These are phyloP conservation scores for Globisporangium lucens DNA, from an alignment of 352 stramenopile genomes.

Conservation along the genomic window DNA sequence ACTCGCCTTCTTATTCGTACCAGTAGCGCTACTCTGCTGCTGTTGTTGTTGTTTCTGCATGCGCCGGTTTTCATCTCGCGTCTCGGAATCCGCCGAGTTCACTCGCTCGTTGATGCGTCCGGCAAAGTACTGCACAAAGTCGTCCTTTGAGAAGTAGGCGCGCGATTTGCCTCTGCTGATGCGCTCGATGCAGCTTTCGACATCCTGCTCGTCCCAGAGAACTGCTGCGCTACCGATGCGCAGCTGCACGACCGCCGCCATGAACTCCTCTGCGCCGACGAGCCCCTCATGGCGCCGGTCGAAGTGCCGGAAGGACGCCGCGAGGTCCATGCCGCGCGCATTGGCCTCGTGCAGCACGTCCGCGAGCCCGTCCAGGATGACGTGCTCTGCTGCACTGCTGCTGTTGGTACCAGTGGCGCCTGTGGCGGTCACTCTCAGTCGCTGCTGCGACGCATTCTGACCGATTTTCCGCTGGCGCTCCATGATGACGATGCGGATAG, in stretches of 20 bases:
- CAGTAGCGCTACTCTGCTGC: neutral
- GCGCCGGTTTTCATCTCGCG: neutral
- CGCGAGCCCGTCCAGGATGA: slow-evolving; percentile 34
- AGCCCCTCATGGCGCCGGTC: slow-evolving; percentile 41
- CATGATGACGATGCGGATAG: neutral
- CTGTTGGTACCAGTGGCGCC: neutral
- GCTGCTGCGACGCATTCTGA: neutral
- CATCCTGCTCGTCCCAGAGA: slow-evolving; percentile 43
- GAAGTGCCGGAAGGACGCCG: slow-evolving; percentile 58
- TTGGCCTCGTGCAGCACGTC: slow-evolving; percentile 48
- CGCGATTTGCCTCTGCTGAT: slow-evolving; percentile 40
- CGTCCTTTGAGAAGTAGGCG: slow-evolving; percentile 47
- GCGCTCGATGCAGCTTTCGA: slow-evolving; percentile 36
- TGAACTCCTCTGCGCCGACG: slow-evolving; percentile 49
- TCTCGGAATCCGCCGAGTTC: neutral
- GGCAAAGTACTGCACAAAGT: slow-evolving; percentile 51
- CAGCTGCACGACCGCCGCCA: slow-evolving; percentile 47
- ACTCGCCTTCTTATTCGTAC: neutral
- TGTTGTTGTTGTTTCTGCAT: neutral
- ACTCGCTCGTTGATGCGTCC: neutral
- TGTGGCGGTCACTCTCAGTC: neutral
- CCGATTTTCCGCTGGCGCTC: neutral
- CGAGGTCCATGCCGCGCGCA: slow-evolving; percentile 43
- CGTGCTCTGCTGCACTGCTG: neutral
- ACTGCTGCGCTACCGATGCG: slow-evolving; percentile 15